Evolutionary conservation across 371 early-diverging fungal genomes (phyloP).

Genomic region (Mucor sp.): DNA sequence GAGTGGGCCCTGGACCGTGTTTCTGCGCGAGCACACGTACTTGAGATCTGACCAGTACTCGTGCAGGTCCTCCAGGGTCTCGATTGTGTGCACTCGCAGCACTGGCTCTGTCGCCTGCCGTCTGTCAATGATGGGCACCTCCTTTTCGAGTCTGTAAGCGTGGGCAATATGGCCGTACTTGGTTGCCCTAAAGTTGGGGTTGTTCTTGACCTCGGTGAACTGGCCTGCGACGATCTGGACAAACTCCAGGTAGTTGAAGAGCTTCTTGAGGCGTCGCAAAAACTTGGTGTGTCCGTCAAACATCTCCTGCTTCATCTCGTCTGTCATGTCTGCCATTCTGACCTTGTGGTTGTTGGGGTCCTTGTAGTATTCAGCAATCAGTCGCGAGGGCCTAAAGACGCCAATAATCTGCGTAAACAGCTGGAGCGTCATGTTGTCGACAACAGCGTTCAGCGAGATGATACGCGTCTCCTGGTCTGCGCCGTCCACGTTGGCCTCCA

Average conservation of each 20-base stretch:
- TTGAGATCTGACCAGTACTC: conserved; percentile 46
- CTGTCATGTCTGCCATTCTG: conserved; percentile 13
- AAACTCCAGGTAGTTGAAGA: conserved; percentile 12
- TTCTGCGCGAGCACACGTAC: conserved; percentile 18
- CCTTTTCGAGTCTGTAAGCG: conserved; percentile 3
- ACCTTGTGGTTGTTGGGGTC: not conserved
- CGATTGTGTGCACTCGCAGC: conserved; percentile 19
- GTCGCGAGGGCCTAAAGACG: not conserved
- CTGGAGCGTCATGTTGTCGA: conserved; percentile 2
- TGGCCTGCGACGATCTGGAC: not conserved
- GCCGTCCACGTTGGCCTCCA: conserved; percentile 11
- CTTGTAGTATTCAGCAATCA: not conserved
- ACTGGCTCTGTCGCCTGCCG: conserved; percentile 7
- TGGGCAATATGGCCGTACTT: not conserved
- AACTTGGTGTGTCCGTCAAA: conserved; percentile 17
- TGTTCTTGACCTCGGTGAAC: not conserved
- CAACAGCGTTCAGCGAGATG: conserved; percentile 10
- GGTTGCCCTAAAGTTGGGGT: not conserved
- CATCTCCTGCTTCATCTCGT: not conserved
- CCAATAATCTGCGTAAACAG: conserved; percentile 25
- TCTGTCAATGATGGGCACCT: conserved; percentile 12
- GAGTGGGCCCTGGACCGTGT: not conserved
- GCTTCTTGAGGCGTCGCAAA: conserved; percentile 13
- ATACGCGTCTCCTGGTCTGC: conserved; percentile 13
- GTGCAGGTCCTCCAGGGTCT: conserved; percentile 16